These are phyloP conservation scores for Kodamaea derodonti DNA, from an alignment of 1,139 yeast species.

Conservation along the genomic window DNA sequence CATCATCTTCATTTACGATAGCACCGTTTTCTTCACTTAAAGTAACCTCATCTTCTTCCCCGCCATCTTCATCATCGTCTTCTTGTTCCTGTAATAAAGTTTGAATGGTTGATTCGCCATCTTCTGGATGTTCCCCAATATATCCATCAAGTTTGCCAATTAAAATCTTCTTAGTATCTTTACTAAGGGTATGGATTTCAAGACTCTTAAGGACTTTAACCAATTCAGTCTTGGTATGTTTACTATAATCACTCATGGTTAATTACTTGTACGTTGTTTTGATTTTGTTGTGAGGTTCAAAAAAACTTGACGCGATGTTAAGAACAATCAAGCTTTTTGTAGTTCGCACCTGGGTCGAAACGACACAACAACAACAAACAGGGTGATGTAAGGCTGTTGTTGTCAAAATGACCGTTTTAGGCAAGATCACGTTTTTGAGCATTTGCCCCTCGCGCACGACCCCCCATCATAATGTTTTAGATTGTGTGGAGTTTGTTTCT, in stretches of 20 bases:
- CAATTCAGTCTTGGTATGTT: constrained; percentile 39
- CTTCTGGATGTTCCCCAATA: constrained; percentile 34
- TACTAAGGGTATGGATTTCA: constrained; percentile 31
- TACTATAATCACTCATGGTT: constrained; percentile 26
- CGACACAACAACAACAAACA: too few species aligned
- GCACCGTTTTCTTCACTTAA: constrained; percentile 4
- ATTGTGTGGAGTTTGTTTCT: too few species aligned
- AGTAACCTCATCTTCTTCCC: constrained; percentile 19
- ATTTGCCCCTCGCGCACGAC: too few species aligned
- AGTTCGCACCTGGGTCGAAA: not conserved
- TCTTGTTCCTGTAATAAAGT: constrained; percentile 13
- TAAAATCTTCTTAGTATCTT: constrained; percentile 43
- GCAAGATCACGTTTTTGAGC: too few species aligned
- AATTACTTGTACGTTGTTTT: not conserved
- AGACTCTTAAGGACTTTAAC: constrained; percentile 32
- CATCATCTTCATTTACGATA: constrained; percentile 7
- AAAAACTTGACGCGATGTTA: not conserved
- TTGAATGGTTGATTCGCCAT: constrained; percentile 27
- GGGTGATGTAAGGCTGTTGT: too few species aligned
- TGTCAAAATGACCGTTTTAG: too few species aligned
- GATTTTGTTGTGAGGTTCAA: not conserved
- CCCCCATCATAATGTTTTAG: too few species aligned
- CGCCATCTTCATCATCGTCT: constrained; percentile 18
- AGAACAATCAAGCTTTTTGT: too few species aligned
- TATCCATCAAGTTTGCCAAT: constrained; percentile 39